Base-by-base conservation (phyloP, 208 protist species). In the Acanthamoeba castellanii region DNA sequence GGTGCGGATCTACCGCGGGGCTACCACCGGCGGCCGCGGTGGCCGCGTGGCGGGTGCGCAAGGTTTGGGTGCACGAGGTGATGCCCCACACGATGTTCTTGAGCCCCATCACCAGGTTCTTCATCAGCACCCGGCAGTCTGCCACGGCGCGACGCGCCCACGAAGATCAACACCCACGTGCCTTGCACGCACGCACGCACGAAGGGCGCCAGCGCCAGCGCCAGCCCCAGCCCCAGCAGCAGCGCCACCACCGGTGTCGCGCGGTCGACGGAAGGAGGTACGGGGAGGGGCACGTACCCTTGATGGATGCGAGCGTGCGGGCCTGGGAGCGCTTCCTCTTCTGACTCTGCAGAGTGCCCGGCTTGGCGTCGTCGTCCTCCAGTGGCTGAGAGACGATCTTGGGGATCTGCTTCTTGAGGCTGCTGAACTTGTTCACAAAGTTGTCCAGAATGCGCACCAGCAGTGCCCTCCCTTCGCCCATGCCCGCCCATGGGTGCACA, bases 21-120 rank as follows among this genome's bases (percentile, higher is more conserved):
- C 34, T 32, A 30, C 95, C 57, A 95, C 93, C 42, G 1, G 59
- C 68, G 94, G 84, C 30, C 16, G 52, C 52, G 52, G 64, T 55
- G 78, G 78, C 78, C 32, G 22, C 52, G 52, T 87, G 52, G 20
- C 78, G 78, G 11, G 20, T 57, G 45, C 78, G 78, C 78, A 87
- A 18, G 85, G 85, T n/a, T 55, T 57, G 42, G 3, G 32, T 27
- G 30, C 47, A 66, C 25, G 52, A 61, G 59, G 57, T 68, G 50
- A 96, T 95, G 34, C 61, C 96, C 97, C 97, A 98, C 22, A 98
- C 95, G 20, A 98, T 97, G 47, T 96, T 98, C 68, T 98, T 98
- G 2, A 98, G 76, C 20, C 97, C 97, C 11, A 97, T 59, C n/a
- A 98, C 91, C 42, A 98, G 95, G 42, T 95, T 98, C 37, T 96